phyloP scores from a whole-genome alignment of 805 yeast genomes.

The Zygoascus ofunaensis region DNA sequence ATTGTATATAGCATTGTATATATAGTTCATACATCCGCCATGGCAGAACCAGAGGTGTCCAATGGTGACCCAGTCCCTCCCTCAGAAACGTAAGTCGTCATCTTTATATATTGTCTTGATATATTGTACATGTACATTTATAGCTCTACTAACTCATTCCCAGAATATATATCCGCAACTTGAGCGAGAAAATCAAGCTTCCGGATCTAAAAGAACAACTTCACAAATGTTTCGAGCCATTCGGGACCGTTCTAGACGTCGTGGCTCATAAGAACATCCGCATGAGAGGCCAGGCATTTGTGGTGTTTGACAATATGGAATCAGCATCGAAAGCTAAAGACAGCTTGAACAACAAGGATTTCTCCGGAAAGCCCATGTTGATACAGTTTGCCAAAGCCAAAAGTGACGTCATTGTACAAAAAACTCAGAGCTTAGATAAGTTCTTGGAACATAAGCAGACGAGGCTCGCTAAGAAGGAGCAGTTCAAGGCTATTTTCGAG shows the following conservation, averaged over 20 bases:
- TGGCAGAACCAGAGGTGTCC: no score
- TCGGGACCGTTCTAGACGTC: constrained; percentile 42
- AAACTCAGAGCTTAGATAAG: constrained; percentile 9
- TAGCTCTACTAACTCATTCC: no score
- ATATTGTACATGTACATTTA: no score
- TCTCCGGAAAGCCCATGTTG: constrained; percentile 42
- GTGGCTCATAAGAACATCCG: constrained; percentile 52
- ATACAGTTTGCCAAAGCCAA: constrained; percentile 39
- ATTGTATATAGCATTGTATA: no score
- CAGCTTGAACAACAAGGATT: constrained; percentile 32
- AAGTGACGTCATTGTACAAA: constrained; percentile 40
- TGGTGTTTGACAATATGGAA: constrained; percentile 40
- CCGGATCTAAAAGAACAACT: constrained; percentile 42
- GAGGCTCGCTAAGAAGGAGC: constrained; percentile 8
- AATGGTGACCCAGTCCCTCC: background rate
- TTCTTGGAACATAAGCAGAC: constrained; percentile 7
- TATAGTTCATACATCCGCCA: no score
- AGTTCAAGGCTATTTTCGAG: background rate
- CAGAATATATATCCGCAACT: constrained; percentile 53
- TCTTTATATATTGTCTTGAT: background rate
- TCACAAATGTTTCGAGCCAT: constrained; percentile 33
- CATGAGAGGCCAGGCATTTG: constrained; percentile 77
- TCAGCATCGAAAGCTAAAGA: constrained; percentile 40
- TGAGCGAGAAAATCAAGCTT: constrained; percentile 59
- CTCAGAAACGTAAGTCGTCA: background rate